Percentiles rank a stretch among this genome's conserved stretches.
Evolutionary conservation across 78 protist species (phyloP).

Genomic region (Planoprotostelium fungivorum): DNA sequence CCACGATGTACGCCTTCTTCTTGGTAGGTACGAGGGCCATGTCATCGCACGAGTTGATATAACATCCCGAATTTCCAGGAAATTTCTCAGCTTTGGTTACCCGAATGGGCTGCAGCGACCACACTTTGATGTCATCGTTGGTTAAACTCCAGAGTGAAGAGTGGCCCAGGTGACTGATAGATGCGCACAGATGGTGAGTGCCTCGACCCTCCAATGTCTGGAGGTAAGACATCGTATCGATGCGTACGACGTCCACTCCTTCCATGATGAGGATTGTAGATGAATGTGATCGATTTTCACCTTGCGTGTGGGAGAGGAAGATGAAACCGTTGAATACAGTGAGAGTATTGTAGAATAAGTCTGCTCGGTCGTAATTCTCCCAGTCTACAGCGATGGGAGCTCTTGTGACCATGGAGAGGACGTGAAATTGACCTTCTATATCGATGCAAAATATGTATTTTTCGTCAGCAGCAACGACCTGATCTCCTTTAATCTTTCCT

Average conservation of each 20-base stretch:
- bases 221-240: background rate
- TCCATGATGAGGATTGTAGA: background rate
- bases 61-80: background rate
- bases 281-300: background rate
- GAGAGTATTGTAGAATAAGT: background rate
- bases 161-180: background rate
- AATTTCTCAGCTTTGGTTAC: background rate
- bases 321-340: background rate
- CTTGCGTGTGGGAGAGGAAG: background rate
- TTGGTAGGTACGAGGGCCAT: background rate
- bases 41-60: background rate
- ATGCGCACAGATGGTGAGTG: background rate
- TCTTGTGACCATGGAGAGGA: background rate
- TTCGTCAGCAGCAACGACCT: background rate
- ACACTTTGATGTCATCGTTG: background rate
- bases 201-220: background rate
- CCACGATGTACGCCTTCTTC: background rate
- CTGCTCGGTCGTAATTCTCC: background rate
- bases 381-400: background rate
- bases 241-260: background rate
- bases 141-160: background rate
- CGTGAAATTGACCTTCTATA: background rate
- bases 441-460: background rate
- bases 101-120: background rate
- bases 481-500: too few species aligned